Percentiles rank a stretch among this genome's conserved stretches.
Evolutionary conservation across 2,329 filamentous ascomycete genomes (phyloP).

Genomic region (Lasiodiplodia theobromae): DNA sequence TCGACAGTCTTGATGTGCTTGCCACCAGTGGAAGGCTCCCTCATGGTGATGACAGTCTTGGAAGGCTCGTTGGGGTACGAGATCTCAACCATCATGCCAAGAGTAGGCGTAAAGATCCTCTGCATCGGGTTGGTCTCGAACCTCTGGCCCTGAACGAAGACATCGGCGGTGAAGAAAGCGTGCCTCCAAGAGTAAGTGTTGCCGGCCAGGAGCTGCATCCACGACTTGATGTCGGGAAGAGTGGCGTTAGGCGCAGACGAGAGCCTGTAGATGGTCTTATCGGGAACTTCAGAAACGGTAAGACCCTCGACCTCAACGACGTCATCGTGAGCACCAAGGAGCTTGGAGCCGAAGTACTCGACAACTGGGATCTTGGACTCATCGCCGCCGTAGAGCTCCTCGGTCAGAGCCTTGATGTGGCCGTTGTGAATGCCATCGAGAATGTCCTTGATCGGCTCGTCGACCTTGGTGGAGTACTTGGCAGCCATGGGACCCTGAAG

Average conservation of each 20-base stretch:
- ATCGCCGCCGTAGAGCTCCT: conserved; percentile 80
- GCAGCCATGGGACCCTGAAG: conserved; percentile 92
- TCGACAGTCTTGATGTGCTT: conserved; percentile 90
- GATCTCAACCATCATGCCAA: conserved; percentile 90
- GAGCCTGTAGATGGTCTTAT: conserved; percentile 85
- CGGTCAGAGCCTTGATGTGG: conserved; percentile 81
- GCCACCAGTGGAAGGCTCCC: conserved; percentile 84
- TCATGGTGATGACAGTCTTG: conserved; percentile 85
- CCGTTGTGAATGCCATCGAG: conserved; percentile 87
- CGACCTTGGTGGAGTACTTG: conserved; percentile 85
- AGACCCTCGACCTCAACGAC: conserved; percentile 78
- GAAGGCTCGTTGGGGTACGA: conserved; percentile 78
- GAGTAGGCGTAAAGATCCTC: conserved; percentile 85
- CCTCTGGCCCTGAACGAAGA: conserved; percentile 92
- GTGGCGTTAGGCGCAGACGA: conserved; percentile 75
- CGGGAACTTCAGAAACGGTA: conserved; percentile 77
- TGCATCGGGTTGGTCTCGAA: conserved; percentile 97
- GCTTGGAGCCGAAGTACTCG: conserved; percentile 94
- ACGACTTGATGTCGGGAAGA: conserved; percentile 80
- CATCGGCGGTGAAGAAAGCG: conserved; percentile 90
- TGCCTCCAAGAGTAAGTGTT: conserved; percentile 90
- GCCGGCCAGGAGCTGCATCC: conserved; percentile 88
- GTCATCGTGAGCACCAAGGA: conserved; percentile 74
- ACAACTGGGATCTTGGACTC: conserved; percentile 78
- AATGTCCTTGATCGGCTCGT: conserved; percentile 95